phyloP scores from a whole-genome alignment of 2,329 filamentous ascomycete genomes.

The Hypoxylon sp. region DNA sequence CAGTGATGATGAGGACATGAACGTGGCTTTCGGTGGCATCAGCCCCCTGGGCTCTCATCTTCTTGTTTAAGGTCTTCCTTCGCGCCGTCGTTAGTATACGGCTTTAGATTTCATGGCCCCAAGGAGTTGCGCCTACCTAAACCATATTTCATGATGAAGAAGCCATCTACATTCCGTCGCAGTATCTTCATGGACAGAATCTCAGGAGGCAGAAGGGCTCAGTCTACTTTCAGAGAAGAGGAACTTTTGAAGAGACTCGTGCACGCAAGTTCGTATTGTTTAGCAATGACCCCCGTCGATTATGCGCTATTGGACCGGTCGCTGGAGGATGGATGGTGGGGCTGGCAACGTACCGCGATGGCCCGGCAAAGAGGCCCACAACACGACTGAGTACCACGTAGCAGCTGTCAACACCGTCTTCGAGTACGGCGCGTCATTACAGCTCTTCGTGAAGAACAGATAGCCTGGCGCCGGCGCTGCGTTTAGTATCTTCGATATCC shows the following conservation, averaged over 20 bases:
- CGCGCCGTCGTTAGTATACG: background rate
- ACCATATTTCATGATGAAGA: background rate
- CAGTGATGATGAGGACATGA: conserved; percentile 34
- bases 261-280: conserved; percentile 78
- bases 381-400: conserved; percentile 66
- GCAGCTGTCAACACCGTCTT: conserved; percentile 65
- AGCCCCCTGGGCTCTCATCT: background rate
- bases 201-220: conserved; percentile 7
- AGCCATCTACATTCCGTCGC: background rate
- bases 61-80: background rate
- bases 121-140: background rate
- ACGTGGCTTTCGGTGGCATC: conserved; percentile 26
- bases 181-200: background rate
- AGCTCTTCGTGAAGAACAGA: conserved; percentile 60
- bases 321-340: conserved; percentile 59
- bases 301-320: conserved; percentile 76
- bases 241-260: conserved; percentile 26
- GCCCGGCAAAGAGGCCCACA: conserved; percentile 62
- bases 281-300: conserved; percentile 76
- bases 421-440: conserved; percentile 65
- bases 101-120: background rate
- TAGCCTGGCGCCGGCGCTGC: conserved; percentile 73
- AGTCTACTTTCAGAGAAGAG: conserved; percentile 17
- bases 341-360: conserved; percentile 62
- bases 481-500: conserved; percentile 77